phyloP scores from a whole-genome alignment of 1,284 basidiomycete species.

The Trametes sp. region DNA sequence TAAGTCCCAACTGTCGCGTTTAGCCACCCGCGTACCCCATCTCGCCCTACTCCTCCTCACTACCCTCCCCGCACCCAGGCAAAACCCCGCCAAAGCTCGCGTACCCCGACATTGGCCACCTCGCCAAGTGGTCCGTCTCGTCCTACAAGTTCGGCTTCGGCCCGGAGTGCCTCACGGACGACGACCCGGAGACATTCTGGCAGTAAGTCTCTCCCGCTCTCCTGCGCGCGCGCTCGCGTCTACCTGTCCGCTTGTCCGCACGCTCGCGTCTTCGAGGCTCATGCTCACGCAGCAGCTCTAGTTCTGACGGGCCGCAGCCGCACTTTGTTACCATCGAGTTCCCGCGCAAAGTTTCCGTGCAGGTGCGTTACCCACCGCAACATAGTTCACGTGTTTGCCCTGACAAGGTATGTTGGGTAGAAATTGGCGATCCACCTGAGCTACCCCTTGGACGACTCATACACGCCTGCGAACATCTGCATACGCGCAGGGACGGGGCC shows the following conservation, averaged over 20 bases:
- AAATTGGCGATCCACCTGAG: slow-evolving; percentile 93
- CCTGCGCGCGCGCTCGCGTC: neutral
- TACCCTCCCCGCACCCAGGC: slow-evolving; percentile 38
- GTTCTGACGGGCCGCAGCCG: slow-evolving; percentile 97
- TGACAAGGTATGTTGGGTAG: no score
- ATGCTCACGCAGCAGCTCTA: slow-evolving; percentile 44
- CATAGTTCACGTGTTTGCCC: no score
- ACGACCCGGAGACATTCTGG: slow-evolving; percentile 95
- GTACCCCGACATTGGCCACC: slow-evolving; percentile 83
- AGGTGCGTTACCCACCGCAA: slow-evolving; percentile 59
- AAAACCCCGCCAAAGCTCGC: slow-evolving; percentile 56
- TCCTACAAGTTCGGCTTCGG: slow-evolving; percentile 98
- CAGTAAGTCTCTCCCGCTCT: slow-evolving; percentile 72
- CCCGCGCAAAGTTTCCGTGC: slow-evolving; percentile 87
- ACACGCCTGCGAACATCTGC: slow-evolving; percentile 92
- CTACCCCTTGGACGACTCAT: slow-evolving; percentile 92
- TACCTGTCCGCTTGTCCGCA: neutral
- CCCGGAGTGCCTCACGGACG: slow-evolving; percentile 89
- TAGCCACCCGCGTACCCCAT: neutral
- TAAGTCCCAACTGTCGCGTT: slow-evolving; percentile 18
- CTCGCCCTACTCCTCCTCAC: neutral
- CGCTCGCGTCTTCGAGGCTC: neutral
- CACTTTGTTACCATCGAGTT: slow-evolving; percentile 97
- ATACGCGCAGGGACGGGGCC: slow-evolving; percentile 93
- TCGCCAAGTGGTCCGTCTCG: slow-evolving; percentile 96